Percentiles rank a stretch among this genome's conserved stretches.
Conservation (phyloP, 805 yeast species). For the Clavispora phyllophila region DNA sequence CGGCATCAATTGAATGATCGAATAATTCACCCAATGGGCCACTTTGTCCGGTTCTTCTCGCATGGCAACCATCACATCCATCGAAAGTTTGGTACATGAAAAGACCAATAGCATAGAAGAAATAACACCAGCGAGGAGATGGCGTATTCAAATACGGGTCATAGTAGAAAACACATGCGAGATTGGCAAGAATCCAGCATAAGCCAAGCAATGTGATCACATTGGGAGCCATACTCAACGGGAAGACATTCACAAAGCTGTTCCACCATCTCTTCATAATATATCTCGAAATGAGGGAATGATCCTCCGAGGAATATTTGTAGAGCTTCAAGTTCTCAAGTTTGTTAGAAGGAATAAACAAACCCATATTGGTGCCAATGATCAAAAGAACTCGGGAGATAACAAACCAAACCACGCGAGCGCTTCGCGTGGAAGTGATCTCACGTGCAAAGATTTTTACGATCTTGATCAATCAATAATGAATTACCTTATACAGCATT, state of each 20-base stretch:
- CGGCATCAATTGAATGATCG: constrained; percentile 77
- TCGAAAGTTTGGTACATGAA: constrained; percentile 93
- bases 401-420: not conserved
- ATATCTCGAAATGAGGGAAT: constrained; percentile 69
- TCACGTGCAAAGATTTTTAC: not conserved
- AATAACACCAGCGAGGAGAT: constrained; percentile 73
- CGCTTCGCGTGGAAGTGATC: not conserved
- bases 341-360: constrained; percentile 52
- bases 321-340: constrained; percentile 51
- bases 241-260: constrained; percentile 67
- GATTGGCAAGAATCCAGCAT: constrained; percentile 60
- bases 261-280: constrained; percentile 81
- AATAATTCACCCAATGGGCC: constrained; percentile 94
- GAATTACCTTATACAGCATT: not conserved
- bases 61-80: constrained; percentile 94
- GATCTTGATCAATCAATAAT: not conserved
- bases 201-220: constrained; percentile 80
- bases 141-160: constrained; percentile 62
- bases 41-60: constrained; percentile 90
- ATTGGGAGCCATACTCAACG: constrained; percentile 89
- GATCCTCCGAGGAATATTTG: constrained; percentile 74
- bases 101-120: constrained; percentile 72
- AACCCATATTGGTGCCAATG: constrained; percentile 46
- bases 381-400: not conserved
- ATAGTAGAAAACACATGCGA: constrained; percentile 58